Percentiles rank a stretch among this genome's conserved stretches.
Evolutionary conservation across 176 grass and related monocot genomes (phyloP).

Genomic region (Cocos nucifera): DNA sequence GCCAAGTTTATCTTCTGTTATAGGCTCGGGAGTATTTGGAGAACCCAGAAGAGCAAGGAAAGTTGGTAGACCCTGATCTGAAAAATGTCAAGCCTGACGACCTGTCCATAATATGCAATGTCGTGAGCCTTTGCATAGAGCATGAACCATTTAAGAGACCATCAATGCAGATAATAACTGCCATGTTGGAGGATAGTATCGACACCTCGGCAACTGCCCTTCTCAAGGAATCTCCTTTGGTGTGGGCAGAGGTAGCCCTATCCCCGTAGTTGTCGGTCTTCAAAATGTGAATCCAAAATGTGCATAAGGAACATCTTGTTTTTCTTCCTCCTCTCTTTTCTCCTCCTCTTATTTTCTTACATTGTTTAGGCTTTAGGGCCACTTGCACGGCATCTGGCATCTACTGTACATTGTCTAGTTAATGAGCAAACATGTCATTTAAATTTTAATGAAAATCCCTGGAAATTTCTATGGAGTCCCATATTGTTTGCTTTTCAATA

Average conservation of each 20-base stretch:
- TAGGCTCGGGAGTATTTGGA: slow-evolving; percentile 68
- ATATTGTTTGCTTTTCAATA: too few species aligned
- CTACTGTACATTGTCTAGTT: too few species aligned
- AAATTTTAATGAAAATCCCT: too few species aligned
- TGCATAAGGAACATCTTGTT: too few species aligned
- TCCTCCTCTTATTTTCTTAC: too few species aligned
- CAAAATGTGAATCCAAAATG: slow-evolving; percentile 2
- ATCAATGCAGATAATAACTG: slow-evolving; percentile 79
- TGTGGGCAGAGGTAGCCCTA: slow-evolving; percentile 76
- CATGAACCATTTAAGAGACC: slow-evolving; percentile 67
- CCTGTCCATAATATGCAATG: slow-evolving; percentile 62
- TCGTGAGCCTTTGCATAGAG: slow-evolving; percentile 77
- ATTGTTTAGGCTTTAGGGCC: too few species aligned
- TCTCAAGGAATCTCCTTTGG: slow-evolving; percentile 75
- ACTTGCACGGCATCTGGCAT: too few species aligned
- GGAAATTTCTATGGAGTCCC: too few species aligned
- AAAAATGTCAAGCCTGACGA: slow-evolving; percentile 40
- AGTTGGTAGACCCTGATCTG: slow-evolving; percentile 60
- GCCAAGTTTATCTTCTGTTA: not conserved
- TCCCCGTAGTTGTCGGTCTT: slow-evolving; percentile 23
- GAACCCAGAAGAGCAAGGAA: slow-evolving; percentile 60
- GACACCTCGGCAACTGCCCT: slow-evolving; percentile 54
- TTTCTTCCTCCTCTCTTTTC: too few species aligned
- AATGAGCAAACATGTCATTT: too few species aligned
- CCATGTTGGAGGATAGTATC: slow-evolving; percentile 60